These are phyloP conservation scores for Nigrospora sphaerica DNA, from an alignment of 2,329 filamentous ascomycete genomes.

Conservation along the genomic window DNA sequence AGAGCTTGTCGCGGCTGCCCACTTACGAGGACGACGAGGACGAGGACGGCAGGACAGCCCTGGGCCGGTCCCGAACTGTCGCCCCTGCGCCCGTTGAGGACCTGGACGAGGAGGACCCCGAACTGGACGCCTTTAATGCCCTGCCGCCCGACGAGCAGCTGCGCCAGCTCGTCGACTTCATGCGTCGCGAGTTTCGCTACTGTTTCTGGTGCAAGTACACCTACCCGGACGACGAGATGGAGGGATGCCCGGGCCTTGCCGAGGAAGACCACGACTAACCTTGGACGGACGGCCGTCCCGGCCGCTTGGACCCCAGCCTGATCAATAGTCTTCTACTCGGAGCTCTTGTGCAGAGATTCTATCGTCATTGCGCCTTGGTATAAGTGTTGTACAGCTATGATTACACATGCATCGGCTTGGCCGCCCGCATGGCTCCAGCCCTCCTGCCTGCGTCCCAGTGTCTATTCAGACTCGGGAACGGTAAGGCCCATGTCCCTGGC, in stretches of 20 bases:
- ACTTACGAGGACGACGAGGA: conserved; percentile 65
- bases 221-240: conserved; percentile 69
- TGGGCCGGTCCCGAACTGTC: conserved; percentile 47
- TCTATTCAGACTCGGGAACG: no score
- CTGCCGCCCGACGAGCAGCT: conserved; percentile 62
- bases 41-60: conserved; percentile 61
- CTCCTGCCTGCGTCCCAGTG: no score
- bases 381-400: background rate
- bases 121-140: conserved; percentile 73
- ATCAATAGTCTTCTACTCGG: no score
- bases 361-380: background rate
- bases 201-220: conserved; percentile 94
- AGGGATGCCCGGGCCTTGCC: conserved; percentile 79
- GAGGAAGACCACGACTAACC: conserved; percentile 70
- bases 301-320: no score
- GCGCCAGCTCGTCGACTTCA: conserved; percentile 55
- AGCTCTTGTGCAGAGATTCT: background rate
- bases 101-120: conserved; percentile 70
- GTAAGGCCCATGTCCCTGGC: conserved; percentile 32
- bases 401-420: background rate
- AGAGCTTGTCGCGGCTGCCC: conserved; percentile 55
- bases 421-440: background rate
- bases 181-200: conserved; percentile 69
- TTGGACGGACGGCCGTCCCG: no score
- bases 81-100: conserved; percentile 57